Conservation (phyloP, 805 yeast species). For the Wickerhamiella lipophila region DNA sequence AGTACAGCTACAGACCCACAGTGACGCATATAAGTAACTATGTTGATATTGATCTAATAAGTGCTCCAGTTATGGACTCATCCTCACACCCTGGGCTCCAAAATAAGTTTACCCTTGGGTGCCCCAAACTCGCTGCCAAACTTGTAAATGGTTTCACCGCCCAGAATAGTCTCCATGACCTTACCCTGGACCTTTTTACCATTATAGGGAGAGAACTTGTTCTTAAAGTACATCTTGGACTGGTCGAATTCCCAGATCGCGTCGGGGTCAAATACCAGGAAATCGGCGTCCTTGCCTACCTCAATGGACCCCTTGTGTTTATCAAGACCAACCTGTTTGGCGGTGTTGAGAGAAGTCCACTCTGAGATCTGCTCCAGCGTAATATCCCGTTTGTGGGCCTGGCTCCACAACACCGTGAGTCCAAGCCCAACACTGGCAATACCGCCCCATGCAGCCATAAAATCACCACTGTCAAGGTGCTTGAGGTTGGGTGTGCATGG, state of each 20-base stretch:
- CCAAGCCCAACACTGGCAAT: constrained; percentile 89
- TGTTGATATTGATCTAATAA: too few species aligned
- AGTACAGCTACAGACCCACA: too few species aligned
- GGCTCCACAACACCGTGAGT: constrained; percentile 60
- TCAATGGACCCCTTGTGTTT: constrained; percentile 61
- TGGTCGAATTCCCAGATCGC: constrained; percentile 35
- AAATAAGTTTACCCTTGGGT: constrained; percentile 14
- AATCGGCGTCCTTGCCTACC: constrained; percentile 78
- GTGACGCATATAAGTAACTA: too few species aligned
- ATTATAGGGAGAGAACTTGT: constrained; percentile 77
- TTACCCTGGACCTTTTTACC: constrained; percentile 57
- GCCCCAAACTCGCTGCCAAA: constrained; percentile 15
- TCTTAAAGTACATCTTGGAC: constrained; percentile 46
- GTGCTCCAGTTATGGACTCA: background rate
- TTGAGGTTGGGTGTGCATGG: constrained; percentile 92
- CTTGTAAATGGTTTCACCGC: constrained; percentile 54
- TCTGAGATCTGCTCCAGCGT: constrained; percentile 47
- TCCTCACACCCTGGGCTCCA: constrained; percentile 16
- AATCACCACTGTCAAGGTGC: constrained; percentile 72
- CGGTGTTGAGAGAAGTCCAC: constrained; percentile 77
- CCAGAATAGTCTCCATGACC: constrained; percentile 63
- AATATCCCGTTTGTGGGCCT: constrained; percentile 39
- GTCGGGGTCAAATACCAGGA: constrained; percentile 64
- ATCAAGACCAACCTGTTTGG: constrained; percentile 67
- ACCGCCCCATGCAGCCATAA: constrained; percentile 94